phyloP scores from a whole-genome alignment of 371 early-diverging fungal genomes.

The Circinella minor region DNA sequence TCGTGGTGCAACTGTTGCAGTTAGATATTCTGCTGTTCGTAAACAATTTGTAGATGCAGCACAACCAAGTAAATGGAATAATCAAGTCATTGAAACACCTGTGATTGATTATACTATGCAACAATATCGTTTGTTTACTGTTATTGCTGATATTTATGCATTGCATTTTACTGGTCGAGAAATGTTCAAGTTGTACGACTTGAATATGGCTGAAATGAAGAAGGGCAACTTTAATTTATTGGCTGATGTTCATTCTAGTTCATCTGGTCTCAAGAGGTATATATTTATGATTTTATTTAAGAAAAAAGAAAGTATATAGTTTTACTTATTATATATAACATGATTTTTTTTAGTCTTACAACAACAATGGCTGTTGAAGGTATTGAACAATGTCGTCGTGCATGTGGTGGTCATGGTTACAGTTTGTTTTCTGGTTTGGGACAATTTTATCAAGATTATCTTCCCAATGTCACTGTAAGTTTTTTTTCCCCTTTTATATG shows the following conservation, averaged over 20 bases:
- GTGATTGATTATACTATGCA: slow-evolving; percentile 80
- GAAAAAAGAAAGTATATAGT: not conserved
- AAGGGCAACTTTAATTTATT: slow-evolving; percentile 58
- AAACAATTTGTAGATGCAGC: slow-evolving; percentile 57
- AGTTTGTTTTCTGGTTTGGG: slow-evolving; percentile 78
- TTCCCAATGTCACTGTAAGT: slow-evolving; percentile 65
- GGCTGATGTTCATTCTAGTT: slow-evolving; percentile 86
- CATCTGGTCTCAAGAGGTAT: slow-evolving; percentile 78
- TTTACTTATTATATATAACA: not conserved
- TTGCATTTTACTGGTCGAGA: slow-evolving; percentile 70
- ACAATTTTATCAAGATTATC: slow-evolving; percentile 67
- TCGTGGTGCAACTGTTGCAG: slow-evolving; percentile 52
- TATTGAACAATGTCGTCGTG: slow-evolving; percentile 80
- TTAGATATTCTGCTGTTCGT: slow-evolving; percentile 57
- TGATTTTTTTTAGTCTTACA: slow-evolving; percentile 50
- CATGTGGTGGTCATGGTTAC: slow-evolving; percentile 87
- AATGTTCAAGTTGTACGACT: slow-evolving; percentile 66
- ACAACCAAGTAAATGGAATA: slow-evolving; percentile 44
- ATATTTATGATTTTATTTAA: no score
- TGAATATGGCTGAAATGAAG: slow-evolving; percentile 61
- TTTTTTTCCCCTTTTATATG: no score
- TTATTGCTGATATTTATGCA: slow-evolving; percentile 75
- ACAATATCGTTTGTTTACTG: slow-evolving; percentile 75
- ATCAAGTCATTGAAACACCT: slow-evolving; percentile 63
- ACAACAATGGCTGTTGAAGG: slow-evolving; percentile 77